Base-by-base conservation (phyloP, 164 flowering plant genomes). In the Taxillus chinensis region DNA sequence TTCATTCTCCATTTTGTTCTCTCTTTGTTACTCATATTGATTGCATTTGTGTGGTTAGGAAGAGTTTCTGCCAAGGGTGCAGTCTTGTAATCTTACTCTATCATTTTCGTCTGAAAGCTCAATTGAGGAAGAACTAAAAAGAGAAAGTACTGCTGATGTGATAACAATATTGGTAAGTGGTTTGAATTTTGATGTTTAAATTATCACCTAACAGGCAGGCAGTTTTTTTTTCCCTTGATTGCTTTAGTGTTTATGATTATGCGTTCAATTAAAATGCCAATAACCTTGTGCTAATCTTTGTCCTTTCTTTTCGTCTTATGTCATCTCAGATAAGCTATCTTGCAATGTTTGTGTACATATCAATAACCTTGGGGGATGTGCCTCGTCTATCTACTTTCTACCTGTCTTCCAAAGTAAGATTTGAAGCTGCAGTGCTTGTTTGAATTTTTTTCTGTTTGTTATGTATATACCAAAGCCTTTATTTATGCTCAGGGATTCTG, bases 81-180 rank as follows among this genome's bases (percentile, higher is more conserved):
- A 7, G 14, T 53, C 56, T 17, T 5, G 56, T 6, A 53, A 53
- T 53, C 56, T 53, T 5, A 53, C 56, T 53, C 16, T 53, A 5
- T 53, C 56, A 17, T 53, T 53, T 17, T 53, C 56, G 8, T 53
- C 56, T 53, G 56, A 53, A 53, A 53, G 16, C 37, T 53, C 56
- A 14, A 53, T 53, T 53, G 17, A 53, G 56, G 56, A 53, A 14
- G 56, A 53, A 53, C 56, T 53, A 7, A 53, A 53, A 53, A 53
- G 56, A 13, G 56, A 53, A 53, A 53, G 56, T 17, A 14, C 16
- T 53, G 56, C 56, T 53, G 56, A 53, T 53, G 37, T 53, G 6
- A 53, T 53, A 7, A 53, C 56, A 53, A 53, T 53, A 53, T 17
- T 53, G 56, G 56, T 53, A 53, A 53, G 37, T 53, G 14, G 7